Evolutionary conservation across 1,139 yeast species (phyloP), one percentile per base, ranked within the genome.

Genomic region (Geotrichum citri-aurantii): DNA sequence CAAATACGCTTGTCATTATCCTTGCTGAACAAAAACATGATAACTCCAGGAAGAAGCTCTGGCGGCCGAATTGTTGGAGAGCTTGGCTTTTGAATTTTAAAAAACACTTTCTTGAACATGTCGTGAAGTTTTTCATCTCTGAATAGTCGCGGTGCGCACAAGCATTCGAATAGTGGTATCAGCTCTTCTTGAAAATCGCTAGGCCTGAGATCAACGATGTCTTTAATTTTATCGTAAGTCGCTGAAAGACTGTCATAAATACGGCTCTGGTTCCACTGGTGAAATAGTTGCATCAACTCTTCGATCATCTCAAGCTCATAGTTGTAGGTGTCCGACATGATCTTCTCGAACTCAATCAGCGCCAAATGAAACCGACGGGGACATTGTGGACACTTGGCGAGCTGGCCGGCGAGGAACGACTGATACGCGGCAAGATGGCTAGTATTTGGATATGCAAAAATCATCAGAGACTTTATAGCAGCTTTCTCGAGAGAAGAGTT

Each of bases 31-130:
- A 70, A 56, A 54, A 72, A 66, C n/a, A 65, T 50, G 17, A 71
- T 60, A 60, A 71, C 63, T 1, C 71, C 74, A 0, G 74, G 73
- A 8, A 66, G 63, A 10, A 71, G 57, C 19, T 66, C 65, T 44
- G 68, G 59, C 12, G 68, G 60, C 19, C 69, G 61, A 19, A 66
- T 60, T 33, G 66, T 62, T 26, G 68, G 63, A 29, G 65, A 52
- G 2, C 65, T 65, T 11, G 67, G 62, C 3, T 60, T 54, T 47
- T 68, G 71, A 40, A 68, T 59, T 11, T 67, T 69, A 26, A 68
- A 55, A 50, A 70, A 67, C n/a, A 69, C 63, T 3, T 57, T 53
- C 12, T 59, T 61, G 48, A 68, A 68, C 48, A 57, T 57, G 23
- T 49, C 55, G 47, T 55, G 62, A 17, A 60, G 56, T 29, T 48